These are phyloP conservation scores for Phytophthora palmivora DNA, from an alignment of 352 stramenopile species.

Conservation along the genomic window DNA sequence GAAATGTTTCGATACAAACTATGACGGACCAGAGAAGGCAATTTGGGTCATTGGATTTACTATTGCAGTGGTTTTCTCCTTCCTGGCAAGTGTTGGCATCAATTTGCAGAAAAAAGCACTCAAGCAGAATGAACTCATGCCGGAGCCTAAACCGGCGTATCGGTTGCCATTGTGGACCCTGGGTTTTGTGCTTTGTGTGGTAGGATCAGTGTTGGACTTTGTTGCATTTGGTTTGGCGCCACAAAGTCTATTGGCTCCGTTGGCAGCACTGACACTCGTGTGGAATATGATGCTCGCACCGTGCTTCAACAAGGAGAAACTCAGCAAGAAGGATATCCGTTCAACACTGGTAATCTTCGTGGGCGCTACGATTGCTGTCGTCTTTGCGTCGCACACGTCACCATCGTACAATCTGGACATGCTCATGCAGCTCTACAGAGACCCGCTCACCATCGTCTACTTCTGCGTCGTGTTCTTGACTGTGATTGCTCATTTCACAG, in stretches of 20 bases:
- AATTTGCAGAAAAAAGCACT: conserved; percentile 88
- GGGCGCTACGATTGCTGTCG: conserved; percentile 82
- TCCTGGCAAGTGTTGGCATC: conserved; percentile 83
- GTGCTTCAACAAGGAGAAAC: conserved; percentile 89
- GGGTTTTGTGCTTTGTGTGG: conserved; percentile 82
- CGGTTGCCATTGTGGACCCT: conserved; percentile 85
- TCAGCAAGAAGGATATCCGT: conserved; percentile 79
- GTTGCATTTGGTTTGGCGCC: conserved; percentile 91
- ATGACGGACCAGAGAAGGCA: conserved; percentile 64
- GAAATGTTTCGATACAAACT: conserved; percentile 77
- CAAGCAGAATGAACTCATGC: conserved; percentile 76
- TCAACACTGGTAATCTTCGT: conserved; percentile 88
- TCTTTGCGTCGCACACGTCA: conserved; percentile 87
- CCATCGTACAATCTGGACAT: conserved; percentile 84
- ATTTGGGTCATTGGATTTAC: conserved; percentile 82
- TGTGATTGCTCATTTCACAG: conserved; percentile 58
- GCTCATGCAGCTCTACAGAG: conserved; percentile 80
- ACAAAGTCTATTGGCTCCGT: conserved; percentile 85
- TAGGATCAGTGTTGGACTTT: conserved; percentile 91
- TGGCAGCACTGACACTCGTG: conserved; percentile 91
- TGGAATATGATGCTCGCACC: conserved; percentile 93
- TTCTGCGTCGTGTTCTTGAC: conserved; percentile 44
- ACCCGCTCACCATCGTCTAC: conserved; percentile 74
- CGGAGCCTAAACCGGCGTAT: conserved; percentile 63
- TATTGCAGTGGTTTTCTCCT: conserved; percentile 86